Conservation (phyloP, 768 basidiomycete genomes). For the Brasilioporus rufonigricans region DNA sequence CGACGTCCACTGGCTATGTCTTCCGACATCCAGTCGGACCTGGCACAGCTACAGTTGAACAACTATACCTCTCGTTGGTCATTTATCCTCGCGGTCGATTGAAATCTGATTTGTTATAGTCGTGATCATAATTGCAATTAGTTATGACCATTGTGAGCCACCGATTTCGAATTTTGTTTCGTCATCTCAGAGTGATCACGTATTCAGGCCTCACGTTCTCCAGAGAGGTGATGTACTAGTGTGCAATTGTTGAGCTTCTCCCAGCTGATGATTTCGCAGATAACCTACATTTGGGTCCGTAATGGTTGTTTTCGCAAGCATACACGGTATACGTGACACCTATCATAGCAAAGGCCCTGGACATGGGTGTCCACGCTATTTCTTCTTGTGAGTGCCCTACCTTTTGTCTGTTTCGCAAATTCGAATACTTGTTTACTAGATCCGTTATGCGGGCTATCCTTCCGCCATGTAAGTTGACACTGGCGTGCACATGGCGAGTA, state of each 20-base stretch:
- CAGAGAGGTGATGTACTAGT: neutral
- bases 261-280: neutral
- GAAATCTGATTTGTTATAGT: neutral
- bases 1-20: neutral
- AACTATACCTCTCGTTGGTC: conserved; percentile 1
- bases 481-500: neutral
- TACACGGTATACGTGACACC: neutral
- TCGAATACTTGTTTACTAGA: neutral
- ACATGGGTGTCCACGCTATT: conserved; percentile 1
- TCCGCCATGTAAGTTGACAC: neutral
- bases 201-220: neutral
- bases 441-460: neutral
- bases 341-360: neutral
- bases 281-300: conserved; percentile 4
- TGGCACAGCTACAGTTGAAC: neutral
- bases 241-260: neutral
- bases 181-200: neutral
- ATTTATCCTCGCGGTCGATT: neutral
- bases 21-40: neutral
- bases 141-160: neutral
- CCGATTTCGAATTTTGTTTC: neutral
- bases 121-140: neutral
- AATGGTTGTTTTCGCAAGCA: neutral
- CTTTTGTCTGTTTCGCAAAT: neutral
- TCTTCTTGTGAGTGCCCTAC: neutral